Base-by-base conservation (phyloP, 2,329 filamentous ascomycete genomes). In the Ophiognomonia clavigignenti-juglandacearum region DNA sequence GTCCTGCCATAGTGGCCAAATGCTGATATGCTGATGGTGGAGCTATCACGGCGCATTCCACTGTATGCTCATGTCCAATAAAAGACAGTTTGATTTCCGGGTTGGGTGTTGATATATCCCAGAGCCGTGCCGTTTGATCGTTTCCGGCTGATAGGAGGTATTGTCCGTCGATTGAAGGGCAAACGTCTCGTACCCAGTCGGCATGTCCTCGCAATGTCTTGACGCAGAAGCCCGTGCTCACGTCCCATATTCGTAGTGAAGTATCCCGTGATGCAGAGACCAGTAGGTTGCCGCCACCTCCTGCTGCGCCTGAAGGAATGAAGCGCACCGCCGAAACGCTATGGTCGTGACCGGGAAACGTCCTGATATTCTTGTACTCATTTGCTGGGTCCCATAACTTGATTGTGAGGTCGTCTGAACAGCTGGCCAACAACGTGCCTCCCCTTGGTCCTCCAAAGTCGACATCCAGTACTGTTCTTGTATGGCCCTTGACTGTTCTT, bases 311-410 rank as follows among this genome's bases (percentile, higher is more conserved):
- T 7, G 85, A 89, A 3, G 89, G 89, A 31, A 96, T 85, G 63
- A 96, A 96, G 7, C 90, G 83, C 26, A 96, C 83, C 3, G 88
- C 85, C 56, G 86, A 93, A 45, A 96, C 88, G 54, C 85, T 93
- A 64, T 96, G 92, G 58, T 96, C 91, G 66, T 96, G 91, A 6
- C 92, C 91, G 1, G 87, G 86, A 18, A 96, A 73, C 1, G 91
- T 96, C 43, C 90, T 80, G 47, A 96, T 95, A 61, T 96, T 96
- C 65, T 96, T 95, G 71, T 96, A 96, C 50, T 93, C 88, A 62
- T 95, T 86, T 36, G 82, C 79, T 1, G 92, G 91, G 56, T 96
- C 89, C 91, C 91, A 97, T 20, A 96, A 73, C 66, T 96, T 96
- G 68, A 96, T 96, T 3, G 89, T 95, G 37, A 96, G 69, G 64